phyloP scores from a whole-genome alignment of 1,284 basidiomycete species.

The Ganoderma boninense region DNA sequence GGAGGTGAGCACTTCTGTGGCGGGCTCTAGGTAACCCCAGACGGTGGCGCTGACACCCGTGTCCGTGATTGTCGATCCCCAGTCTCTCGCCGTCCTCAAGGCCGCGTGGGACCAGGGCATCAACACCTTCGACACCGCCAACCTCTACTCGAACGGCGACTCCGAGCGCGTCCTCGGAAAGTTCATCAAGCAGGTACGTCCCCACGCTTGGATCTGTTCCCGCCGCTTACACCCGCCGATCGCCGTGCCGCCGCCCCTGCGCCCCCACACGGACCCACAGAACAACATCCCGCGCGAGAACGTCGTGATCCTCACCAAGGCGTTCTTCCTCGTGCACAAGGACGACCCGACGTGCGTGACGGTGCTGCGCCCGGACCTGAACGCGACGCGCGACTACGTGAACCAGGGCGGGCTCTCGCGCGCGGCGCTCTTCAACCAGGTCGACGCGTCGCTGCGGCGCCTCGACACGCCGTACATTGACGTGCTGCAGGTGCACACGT shows the following conservation, averaged over 20 bases:
- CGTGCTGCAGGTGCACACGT: slow-evolving; percentile 56
- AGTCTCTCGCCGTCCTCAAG: slow-evolving; percentile 49
- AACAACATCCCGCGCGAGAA: slow-evolving; percentile 62
- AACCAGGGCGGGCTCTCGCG: slow-evolving; percentile 44
- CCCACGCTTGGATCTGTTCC: no score
- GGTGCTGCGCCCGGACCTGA: slow-evolving; percentile 24
- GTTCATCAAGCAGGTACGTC: slow-evolving; percentile 56
- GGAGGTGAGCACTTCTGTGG: slow-evolving; percentile 23
- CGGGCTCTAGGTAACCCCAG: no score
- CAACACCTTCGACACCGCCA: slow-evolving; percentile 65
- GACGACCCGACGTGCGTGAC: slow-evolving; percentile 30
- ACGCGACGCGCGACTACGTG: slow-evolving; percentile 40
- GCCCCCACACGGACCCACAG: neutral
- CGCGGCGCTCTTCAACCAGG: slow-evolving; percentile 65
- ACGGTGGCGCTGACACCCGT: no score
- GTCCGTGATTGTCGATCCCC: neutral
- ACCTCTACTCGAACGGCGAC: slow-evolving; percentile 62
- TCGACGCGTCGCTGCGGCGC: slow-evolving; percentile 52
- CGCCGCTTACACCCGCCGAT: no score
- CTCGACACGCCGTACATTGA: slow-evolving; percentile 56
- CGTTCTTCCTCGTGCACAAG: slow-evolving; percentile 33
- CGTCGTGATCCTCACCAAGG: slow-evolving; percentile 56
- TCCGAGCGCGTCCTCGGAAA: slow-evolving; percentile 56
- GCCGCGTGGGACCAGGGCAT: slow-evolving; percentile 60
- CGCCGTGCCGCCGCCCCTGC: no score